Base-by-base conservation (phyloP, 2,329 filamentous ascomycete species). In the Ascochyta rabiei region DNA sequence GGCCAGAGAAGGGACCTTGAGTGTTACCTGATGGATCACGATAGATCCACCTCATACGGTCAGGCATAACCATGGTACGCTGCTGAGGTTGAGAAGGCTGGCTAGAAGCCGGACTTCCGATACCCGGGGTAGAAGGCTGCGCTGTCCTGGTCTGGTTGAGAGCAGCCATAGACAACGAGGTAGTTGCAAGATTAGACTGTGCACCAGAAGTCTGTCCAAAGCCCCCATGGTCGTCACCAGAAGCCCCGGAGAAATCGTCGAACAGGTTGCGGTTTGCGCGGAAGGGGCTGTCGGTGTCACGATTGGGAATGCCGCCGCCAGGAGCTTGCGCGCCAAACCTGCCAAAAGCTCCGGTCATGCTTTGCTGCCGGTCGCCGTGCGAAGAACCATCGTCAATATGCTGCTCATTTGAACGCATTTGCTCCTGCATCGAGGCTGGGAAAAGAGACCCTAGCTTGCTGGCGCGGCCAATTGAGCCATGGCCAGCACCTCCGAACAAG, bases 41-140 rank as follows among this genome's bases (percentile, higher is more conserved):
- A 72, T 99, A 99, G 16, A 97, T 93, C 95, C 95, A 99, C 67
- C 93, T 85, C 92, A 99, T 99, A 13, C 96, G 85, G 74, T 99
- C 95, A 2, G 95, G 95, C 95, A 99, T 98, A 5, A 99, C 93
- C 93, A 99, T 98, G 39, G 89, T 93, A 15, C 91, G 88, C 60
- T 89, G 86, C 68, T 90, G 88, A 24, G 85, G 79, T 42, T 84
- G 78, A 24, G 87, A 86, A 43, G 91, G 84, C 61, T 92, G 88
- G 43, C 84, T 84, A 6, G 86, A 80, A n/a, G 85, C 82, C 13
- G 85, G 77, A 59, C 77, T 81, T 49, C 72, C 75, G 7, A 77
- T 71, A 28, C 68, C 69, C 44, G 75, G 74, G 6, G 71, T 66
- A 3, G 70, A 65, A 35, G 71, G 68, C 18, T 72, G 68, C 19